phyloP scores from a whole-genome alignment of 805 yeast species.

The Gaillardinia entomophila region DNA sequence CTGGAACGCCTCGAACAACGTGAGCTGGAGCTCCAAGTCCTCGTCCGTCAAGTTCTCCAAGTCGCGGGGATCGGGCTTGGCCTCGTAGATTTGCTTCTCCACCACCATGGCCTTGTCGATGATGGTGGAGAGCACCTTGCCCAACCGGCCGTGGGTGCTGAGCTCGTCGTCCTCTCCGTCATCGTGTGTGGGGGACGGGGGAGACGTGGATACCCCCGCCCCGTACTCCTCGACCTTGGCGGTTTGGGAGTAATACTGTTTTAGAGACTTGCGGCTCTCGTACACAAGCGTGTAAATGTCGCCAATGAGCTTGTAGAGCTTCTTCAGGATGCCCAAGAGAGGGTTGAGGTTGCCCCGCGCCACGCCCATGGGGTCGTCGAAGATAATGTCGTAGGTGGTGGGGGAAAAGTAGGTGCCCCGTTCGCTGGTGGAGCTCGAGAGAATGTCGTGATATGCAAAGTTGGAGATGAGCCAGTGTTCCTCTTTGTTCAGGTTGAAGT shows the following conservation, averaged over 20 bases:
- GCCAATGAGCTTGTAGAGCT: constrained; percentile 61
- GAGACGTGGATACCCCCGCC: constrained; percentile 9
- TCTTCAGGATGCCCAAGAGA: constrained; percentile 65
- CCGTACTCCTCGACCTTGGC: constrained; percentile 4
- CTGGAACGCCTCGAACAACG: constrained; percentile 68
- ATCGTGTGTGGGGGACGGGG: constrained; percentile 7
- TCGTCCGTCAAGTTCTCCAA: constrained; percentile 32
- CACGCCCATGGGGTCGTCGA: constrained; percentile 28
- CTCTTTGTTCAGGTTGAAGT: constrained; percentile 46
- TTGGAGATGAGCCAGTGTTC: constrained; percentile 71
- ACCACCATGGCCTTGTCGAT: constrained; percentile 30
- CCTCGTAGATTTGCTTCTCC: constrained; percentile 43
- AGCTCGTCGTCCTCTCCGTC: constrained; percentile 10
- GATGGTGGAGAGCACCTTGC: constrained; percentile 18
- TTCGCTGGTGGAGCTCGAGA: constrained; percentile 55
- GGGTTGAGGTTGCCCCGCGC: constrained; percentile 54
- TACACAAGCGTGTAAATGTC: constrained; percentile 59
- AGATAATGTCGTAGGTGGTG: constrained; percentile 51
- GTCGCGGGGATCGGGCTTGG: constrained; percentile 49
- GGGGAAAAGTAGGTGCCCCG: constrained; percentile 63
- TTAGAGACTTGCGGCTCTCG: constrained; percentile 35
- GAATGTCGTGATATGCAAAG: constrained; percentile 76
- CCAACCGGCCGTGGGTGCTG: constrained; percentile 17
- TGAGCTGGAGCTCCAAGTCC: constrained; percentile 61
- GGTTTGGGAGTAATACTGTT: constrained; percentile 5